A percentile compares a stretch with the other conserved stretches of the same genome.
These are phyloP conservation scores for Purshia tridentata DNA, from an alignment of 306 rosid species.

Conservation along the genomic window DNA sequence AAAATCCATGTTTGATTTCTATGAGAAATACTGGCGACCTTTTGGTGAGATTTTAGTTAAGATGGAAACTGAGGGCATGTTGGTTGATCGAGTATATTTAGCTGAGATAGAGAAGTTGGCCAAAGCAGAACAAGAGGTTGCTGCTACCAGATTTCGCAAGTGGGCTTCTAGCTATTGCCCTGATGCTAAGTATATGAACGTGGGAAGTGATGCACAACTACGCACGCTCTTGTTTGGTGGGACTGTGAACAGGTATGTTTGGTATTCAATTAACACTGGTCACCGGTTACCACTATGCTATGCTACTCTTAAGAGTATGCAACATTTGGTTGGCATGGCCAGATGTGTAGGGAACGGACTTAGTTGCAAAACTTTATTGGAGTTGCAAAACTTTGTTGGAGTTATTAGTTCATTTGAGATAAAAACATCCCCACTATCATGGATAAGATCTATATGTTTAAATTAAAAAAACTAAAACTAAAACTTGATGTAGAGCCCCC, in stretches of 20 bases:
- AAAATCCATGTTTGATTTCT: constrained; percentile 77
- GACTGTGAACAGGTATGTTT: constrained; percentile 60
- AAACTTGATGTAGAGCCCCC: background rate
- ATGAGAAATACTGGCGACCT: constrained; percentile 80
- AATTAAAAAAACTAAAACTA: background rate
- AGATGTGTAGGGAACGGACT: background rate
- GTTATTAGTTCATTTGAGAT: background rate
- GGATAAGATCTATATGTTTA: background rate
- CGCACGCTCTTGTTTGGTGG: constrained; percentile 94
- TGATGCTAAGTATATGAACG: constrained; percentile 88
- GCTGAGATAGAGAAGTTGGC: constrained; percentile 84
- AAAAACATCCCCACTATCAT: background rate
- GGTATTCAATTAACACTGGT: background rate
- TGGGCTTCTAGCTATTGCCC: constrained; percentile 86
- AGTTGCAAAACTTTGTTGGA: background rate
- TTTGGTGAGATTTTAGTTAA: constrained; percentile 82
- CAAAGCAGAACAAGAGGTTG: constrained; percentile 74
- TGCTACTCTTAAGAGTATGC: constrained; percentile 4
- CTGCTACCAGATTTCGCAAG: constrained; percentile 74
- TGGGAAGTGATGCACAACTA: constrained; percentile 90
- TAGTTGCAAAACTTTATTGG: background rate
- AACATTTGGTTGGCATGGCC: background rate
- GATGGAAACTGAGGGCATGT: constrained; percentile 97
- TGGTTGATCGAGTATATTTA: constrained; percentile 83
- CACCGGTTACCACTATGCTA: background rate